These are phyloP conservation scores for Psidium friedrichsthalianum DNA, from an alignment of 345 rosid species.

Conservation along the genomic window DNA sequence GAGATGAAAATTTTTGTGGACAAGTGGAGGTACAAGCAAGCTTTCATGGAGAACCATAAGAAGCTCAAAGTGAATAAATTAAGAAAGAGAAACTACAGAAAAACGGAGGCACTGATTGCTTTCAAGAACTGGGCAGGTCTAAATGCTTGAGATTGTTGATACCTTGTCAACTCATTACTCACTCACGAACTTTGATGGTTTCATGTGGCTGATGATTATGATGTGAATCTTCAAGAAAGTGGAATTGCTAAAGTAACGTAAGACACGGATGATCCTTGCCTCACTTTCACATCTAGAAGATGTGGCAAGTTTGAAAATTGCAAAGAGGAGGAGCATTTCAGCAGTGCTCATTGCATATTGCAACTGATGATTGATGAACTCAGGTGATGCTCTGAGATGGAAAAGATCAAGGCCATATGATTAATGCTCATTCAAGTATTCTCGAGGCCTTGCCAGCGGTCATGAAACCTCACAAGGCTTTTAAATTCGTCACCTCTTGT, in stretches of 20 bases:
- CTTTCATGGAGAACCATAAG: constrained; percentile 94
- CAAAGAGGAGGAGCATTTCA: not conserved
- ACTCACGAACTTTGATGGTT: not conserved
- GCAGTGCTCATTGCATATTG: not conserved
- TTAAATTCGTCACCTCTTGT: not conserved
- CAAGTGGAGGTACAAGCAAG: constrained; percentile 97
- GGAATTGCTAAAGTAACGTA: not conserved
- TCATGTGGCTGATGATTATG: not conserved
- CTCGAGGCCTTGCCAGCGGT: not conserved
- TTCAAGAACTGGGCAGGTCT: constrained; percentile 98
- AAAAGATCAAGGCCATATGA: not conserved
- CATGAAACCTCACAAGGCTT: not conserved
- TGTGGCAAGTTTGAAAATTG: not conserved
- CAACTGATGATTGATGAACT: not conserved
- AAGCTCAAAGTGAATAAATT: constrained; percentile 77
- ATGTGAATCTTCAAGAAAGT: not conserved
- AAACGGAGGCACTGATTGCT: constrained; percentile 87
- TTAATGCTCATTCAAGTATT: not conserved
- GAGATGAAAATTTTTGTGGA: constrained; percentile 88
- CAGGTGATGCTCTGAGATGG: not conserved
- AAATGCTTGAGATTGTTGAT: constrained; percentile 29
- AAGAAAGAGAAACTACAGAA: constrained; percentile 74
- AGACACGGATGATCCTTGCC: not conserved
- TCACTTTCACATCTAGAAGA: not conserved
- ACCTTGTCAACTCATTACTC: not conserved